phyloP scores from a whole-genome alignment of 805 yeast genomes.

The Candida michaelii region DNA sequence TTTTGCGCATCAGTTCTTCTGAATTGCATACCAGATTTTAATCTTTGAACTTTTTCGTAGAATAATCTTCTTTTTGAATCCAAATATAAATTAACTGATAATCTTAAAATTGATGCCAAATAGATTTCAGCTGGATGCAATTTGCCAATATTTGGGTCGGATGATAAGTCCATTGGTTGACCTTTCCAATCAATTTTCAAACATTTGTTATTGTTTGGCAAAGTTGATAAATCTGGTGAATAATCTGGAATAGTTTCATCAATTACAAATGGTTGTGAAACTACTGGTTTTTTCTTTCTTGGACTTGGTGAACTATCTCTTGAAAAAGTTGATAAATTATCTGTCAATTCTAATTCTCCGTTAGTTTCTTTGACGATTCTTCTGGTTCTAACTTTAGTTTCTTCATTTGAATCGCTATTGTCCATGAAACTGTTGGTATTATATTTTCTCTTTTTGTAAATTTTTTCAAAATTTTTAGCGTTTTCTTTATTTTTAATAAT shows the following conservation, averaged over 20 bases:
- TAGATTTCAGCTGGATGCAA: constrained; percentile 90
- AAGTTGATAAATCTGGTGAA: constrained; percentile 65
- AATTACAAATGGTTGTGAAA: constrained; percentile 49
- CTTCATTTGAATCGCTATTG: constrained; percentile 21
- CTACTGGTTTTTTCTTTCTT: constrained; percentile 37
- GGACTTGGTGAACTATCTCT: constrained; percentile 33
- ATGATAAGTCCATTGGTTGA: constrained; percentile 86
- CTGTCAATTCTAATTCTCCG: constrained; percentile 11
- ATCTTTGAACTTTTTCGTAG: constrained; percentile 80
- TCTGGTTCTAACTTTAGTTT: constrained; percentile 55
- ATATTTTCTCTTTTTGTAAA: constrained; percentile 18
- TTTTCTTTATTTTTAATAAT: constrained; percentile 22
- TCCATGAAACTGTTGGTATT: constrained; percentile 16
- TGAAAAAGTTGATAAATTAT: constrained; percentile 6
- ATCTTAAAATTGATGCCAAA: constrained; percentile 83
- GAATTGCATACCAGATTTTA: constrained; percentile 70
- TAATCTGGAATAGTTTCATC: constrained; percentile 79
- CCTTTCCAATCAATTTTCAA: constrained; percentile 97
- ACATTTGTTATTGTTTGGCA: constrained; percentile 69
- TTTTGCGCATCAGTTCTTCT: constrained; percentile 97
- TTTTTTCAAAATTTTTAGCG: constrained; percentile 20
- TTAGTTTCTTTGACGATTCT: constrained; percentile 40
- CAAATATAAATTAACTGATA: constrained; percentile 82
- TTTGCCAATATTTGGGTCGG: constrained; percentile 69
- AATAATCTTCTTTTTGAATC: constrained; percentile 71